Base-by-base conservation (phyloP, 2,329 filamentous ascomycete genomes). In the Hymenoscyphus occultus region DNA sequence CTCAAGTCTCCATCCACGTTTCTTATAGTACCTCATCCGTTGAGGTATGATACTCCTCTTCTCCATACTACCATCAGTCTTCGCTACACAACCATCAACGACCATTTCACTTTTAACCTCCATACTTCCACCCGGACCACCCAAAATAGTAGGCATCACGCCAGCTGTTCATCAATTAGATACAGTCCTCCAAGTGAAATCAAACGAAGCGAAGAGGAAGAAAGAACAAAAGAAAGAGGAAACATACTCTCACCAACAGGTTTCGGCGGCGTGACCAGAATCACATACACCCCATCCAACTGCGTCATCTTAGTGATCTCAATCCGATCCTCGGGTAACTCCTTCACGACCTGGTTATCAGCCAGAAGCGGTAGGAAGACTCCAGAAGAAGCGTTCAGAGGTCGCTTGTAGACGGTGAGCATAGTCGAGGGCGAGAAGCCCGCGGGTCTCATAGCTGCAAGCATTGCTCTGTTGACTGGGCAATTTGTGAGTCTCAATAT, bases 171-270 rank as follows among this genome's bases (percentile, higher is more conserved):
- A 28, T 5, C 19, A 9, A 54, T 54, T 28, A 54, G 48, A 7
- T 12, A 22, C 19, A 45, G 16, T 45, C 16, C 42, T 6, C n/a
- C 14, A 19, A 19, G 6, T 51, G n/a, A 51, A 28, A 12, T 19
- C n/a, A 7, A 51, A 16, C 16, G 45, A 48, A 19, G n/a, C 7
- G 19, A 51, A n/a, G 9, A 51, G 6, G 12, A n/a, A 3, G 16
- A 45, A 45, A n/a, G 42, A n/a, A n/a, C 6, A n/a, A 45, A n/a
- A 5, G 5, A 16, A 51, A 28, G 39, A 7, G 39, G 3, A 39
- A 7, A 69, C 67, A 67, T 63, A 70, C 69, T 69, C 58, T 59
- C 54, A 14, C 60, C 57, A 56, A 51, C 56, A 4, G 57, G 28
- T 31, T 60, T 62, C 2, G 64, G 58, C 4, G 32, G n/a, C 14